These are phyloP conservation scores for Ambrosiella cleistominuta DNA, from an alignment of 2,329 filamentous ascomycete genomes.

Conservation along the genomic window DNA sequence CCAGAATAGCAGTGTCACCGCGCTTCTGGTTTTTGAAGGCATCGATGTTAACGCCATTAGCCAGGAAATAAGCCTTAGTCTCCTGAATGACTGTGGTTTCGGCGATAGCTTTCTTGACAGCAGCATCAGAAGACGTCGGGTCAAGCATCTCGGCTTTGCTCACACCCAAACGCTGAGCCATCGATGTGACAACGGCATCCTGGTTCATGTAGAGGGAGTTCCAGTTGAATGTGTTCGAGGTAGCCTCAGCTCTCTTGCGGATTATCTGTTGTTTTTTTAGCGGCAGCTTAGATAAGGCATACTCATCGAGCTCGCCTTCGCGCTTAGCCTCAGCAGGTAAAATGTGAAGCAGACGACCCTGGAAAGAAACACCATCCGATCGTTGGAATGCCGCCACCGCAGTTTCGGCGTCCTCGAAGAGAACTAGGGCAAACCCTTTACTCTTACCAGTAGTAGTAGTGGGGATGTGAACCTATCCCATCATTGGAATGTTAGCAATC, in stretches of 20 bases:
- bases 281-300: slow-evolving; percentile 74
- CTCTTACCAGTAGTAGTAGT: slow-evolving; percentile 53
- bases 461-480: slow-evolving; percentile 66
- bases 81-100: slow-evolving; percentile 95
- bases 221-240: slow-evolving; percentile 77
- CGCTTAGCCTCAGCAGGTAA: slow-evolving; percentile 71
- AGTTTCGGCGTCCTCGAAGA: slow-evolving; percentile 53
- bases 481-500: slow-evolving; percentile 13
- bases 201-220: slow-evolving; percentile 99
- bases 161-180: slow-evolving; percentile 71
- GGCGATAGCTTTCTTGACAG: slow-evolving; percentile 89
- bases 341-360: slow-evolving; percentile 81
- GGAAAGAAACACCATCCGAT: slow-evolving; percentile 72
- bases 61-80: slow-evolving; percentile 76
- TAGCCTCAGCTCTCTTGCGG: slow-evolving; percentile 64
- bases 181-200: slow-evolving; percentile 82
- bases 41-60: slow-evolving; percentile 79
- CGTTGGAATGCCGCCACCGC: slow-evolving; percentile 65
- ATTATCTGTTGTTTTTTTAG: slow-evolving; percentile 89
- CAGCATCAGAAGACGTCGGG: slow-evolving; percentile 86
- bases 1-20: slow-evolving; percentile 71
- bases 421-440: slow-evolving; percentile 83
- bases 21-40: slow-evolving; percentile 74
- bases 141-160: slow-evolving; percentile 84
- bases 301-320: slow-evolving; percentile 70